Evolutionary conservation across 2,329 filamentous ascomycete genomes (phyloP).

Genomic region (Colletotrichum lini): DNA sequence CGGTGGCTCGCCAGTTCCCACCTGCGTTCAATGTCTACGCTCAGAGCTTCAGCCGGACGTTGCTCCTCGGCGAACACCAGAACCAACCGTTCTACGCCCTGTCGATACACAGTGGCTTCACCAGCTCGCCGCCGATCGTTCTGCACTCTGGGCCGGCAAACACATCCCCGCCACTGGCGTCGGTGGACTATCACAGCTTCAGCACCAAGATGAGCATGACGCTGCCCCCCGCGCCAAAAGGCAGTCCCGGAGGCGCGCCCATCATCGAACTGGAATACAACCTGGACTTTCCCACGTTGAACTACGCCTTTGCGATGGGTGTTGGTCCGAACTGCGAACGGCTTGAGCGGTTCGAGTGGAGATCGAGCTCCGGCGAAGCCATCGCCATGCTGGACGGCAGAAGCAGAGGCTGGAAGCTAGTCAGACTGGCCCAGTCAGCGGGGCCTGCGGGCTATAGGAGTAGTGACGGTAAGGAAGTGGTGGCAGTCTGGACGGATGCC

Average conservation of each 20-base stretch:
- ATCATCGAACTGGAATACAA: slow-evolving; percentile 19
- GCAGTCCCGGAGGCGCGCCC: slow-evolving; percentile 31
- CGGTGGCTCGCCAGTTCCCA: slow-evolving; percentile 42
- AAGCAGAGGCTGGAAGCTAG: slow-evolving; percentile 58
- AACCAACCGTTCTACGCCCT: slow-evolving; percentile 42
- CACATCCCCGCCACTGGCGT: slow-evolving; percentile 37
- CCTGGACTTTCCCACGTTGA: slow-evolving; percentile 39
- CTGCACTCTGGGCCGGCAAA: slow-evolving; percentile 42
- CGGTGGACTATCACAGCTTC: slow-evolving; percentile 38
- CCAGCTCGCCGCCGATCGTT: slow-evolving; percentile 39
- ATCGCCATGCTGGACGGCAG: slow-evolving; percentile 51
- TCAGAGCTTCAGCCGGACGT: slow-evolving; percentile 41
- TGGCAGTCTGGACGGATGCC: slow-evolving; percentile 56
- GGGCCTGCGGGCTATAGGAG: slow-evolving; percentile 33
- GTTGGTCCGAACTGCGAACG: slow-evolving; percentile 43
- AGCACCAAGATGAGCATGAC: slow-evolving; percentile 37
- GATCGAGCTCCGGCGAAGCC: slow-evolving; percentile 53
- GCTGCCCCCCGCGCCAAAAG: slow-evolving; percentile 29
- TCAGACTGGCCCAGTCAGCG: slow-evolving; percentile 49
- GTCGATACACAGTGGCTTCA: slow-evolving; percentile 36
- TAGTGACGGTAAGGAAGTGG: slow-evolving; percentile 58
- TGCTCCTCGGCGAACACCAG: slow-evolving; percentile 40
- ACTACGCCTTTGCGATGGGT: slow-evolving; percentile 54
- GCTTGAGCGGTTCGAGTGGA: slow-evolving; percentile 60
- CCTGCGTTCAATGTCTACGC: slow-evolving; percentile 42